Evolutionary conservation across 176 grass and related monocot species (phyloP).

Genomic region (Sorghum bicolor): DNA sequence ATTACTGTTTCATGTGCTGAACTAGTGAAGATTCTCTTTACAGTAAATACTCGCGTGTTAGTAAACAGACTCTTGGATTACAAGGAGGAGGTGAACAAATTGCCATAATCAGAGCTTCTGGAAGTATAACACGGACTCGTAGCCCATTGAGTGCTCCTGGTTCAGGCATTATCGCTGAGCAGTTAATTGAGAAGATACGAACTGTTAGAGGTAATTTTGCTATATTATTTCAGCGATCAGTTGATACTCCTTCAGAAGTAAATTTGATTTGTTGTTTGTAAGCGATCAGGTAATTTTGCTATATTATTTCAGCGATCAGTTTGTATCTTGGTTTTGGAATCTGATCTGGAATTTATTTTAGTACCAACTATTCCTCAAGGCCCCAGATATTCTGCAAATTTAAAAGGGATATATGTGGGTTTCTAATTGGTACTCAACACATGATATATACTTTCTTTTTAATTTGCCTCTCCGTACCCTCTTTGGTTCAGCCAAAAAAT

Average conservation of each 20-base stretch:
- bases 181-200: slow-evolving; percentile 89
- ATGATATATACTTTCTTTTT: not conserved
- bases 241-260: slow-evolving; percentile 1
- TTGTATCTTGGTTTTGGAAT: slow-evolving; percentile 15
- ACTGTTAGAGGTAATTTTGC: slow-evolving; percentile 74
- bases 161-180: slow-evolving; percentile 84
- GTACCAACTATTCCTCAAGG: not conserved
- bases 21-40: slow-evolving; percentile 25
- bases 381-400: not conserved
- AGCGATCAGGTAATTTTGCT: not conserved
- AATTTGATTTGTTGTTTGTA: slow-evolving; percentile 17
- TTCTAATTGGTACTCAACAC: not conserved
- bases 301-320: not conserved
- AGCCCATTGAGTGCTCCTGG: slow-evolving; percentile 58
- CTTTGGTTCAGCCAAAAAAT: slow-evolving; percentile 1
- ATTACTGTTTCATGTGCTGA: slow-evolving; percentile 26
- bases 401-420: slow-evolving; percentile 11
- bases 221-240: not conserved
- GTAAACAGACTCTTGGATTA: slow-evolving; percentile 87
- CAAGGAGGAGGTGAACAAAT: slow-evolving; percentile 72
- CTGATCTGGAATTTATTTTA: not conserved
- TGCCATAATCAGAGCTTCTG: slow-evolving; percentile 91
- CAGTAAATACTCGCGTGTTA: slow-evolving; percentile 88
- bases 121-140: slow-evolving; percentile 70
- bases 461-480: not conserved